Evolutionary conservation across 139 green algal species (phyloP).

Genomic region (Trebouxia sp.): DNA sequence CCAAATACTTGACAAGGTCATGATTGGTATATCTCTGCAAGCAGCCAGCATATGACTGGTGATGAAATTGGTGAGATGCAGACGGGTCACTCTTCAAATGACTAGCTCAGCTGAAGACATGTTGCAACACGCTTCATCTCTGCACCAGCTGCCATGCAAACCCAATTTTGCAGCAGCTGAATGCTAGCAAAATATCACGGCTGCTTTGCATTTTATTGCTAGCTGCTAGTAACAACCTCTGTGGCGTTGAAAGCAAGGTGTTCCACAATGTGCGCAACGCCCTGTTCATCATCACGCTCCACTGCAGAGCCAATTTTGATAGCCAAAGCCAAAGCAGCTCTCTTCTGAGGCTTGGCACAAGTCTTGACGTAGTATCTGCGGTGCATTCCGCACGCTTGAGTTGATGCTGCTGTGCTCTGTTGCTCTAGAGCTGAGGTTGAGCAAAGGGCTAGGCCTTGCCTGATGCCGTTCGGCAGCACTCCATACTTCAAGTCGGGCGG

Average conservation of each 20-base stretch:
- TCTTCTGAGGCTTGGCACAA: constrained; percentile 69
- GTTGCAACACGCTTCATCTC: too few species aligned
- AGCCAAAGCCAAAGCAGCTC: constrained; percentile 67
- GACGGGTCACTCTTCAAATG: too few species aligned
- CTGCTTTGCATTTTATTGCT: background rate
- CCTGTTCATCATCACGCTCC: constrained; percentile 73
- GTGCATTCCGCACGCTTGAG: too few species aligned
- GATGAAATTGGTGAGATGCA: too few species aligned
- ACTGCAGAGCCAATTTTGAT: constrained; percentile 66
- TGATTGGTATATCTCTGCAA: constrained; percentile 74
- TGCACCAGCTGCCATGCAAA: background rate
- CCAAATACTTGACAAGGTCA: constrained; percentile 83
- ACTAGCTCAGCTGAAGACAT: too few species aligned
- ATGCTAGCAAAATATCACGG: background rate
- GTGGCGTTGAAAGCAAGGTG: constrained; percentile 90
- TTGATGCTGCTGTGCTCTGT: too few species aligned
- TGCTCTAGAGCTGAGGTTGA: too few species aligned
- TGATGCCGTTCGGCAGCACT: background rate
- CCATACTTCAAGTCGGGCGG: background rate
- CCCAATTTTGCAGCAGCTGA: background rate
- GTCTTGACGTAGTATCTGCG: constrained; percentile 77
- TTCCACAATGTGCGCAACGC: constrained; percentile 87
- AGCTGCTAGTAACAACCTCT: constrained; percentile 23
- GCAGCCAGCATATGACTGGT: background rate
- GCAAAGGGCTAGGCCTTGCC: too few species aligned